Conservation (phyloP, 2,329 filamentous ascomycete genomes). For the Colletotrichum tanaceti region DNA sequence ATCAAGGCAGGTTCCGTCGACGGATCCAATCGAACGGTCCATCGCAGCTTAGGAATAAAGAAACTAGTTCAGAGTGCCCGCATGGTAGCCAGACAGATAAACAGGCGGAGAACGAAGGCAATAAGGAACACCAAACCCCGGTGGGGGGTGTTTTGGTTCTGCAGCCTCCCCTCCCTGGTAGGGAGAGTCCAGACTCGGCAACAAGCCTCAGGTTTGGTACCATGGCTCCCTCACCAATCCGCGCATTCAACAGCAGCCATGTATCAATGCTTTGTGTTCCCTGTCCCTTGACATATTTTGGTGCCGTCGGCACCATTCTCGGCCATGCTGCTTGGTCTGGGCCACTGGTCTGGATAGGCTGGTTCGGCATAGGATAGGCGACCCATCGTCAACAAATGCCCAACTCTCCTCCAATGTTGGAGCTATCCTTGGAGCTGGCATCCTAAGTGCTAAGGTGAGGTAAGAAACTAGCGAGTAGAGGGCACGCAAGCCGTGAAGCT, state of each 20-base stretch:
- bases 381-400: neutral
- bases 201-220: constrained; percentile 1
- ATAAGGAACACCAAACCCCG: neutral
- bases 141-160: neutral
- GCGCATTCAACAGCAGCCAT: neutral
- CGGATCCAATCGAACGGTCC: neutral
- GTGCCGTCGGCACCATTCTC: neutral
- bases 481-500: neutral
- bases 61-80: no score
- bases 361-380: constrained; percentile 1
- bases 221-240: neutral
- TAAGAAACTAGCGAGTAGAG: neutral
- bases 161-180: neutral
- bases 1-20: neutral
- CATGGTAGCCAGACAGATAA: no score
- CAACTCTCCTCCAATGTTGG: neutral
- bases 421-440: neutral
- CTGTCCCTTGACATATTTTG: neutral
- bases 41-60: neutral
- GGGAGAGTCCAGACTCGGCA: neutral
- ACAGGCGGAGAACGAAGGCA: no score
- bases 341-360: neutral
- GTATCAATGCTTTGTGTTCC: neutral
- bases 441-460: neutral
- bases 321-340: neutral